Conservation (phyloP, 2,329 filamentous ascomycete species). For the Aspergillus melleus region DNA sequence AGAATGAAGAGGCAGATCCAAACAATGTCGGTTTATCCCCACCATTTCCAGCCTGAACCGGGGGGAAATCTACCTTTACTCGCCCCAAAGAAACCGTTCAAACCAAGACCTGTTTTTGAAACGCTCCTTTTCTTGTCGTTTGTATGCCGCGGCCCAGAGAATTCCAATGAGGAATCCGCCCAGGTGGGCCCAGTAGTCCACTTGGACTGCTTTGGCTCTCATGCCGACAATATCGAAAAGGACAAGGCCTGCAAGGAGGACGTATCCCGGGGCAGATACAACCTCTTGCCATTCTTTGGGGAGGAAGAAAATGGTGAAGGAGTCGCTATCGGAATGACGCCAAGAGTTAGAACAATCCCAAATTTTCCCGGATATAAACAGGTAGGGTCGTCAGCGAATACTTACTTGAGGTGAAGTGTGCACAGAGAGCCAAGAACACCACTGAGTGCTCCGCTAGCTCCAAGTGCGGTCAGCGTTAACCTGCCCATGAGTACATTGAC, state of each 20-base stretch:
- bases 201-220: conserved; percentile 25
- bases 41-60: not conserved
- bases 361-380: not conserved
- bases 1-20: not conserved
- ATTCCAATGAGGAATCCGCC: conserved; percentile 43
- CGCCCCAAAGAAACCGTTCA: conserved; percentile 7
- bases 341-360: not conserved
- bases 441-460: conserved; percentile 52
- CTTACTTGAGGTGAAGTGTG: conserved; percentile 48
- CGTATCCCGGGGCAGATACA: conserved; percentile 43
- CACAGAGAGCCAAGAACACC: conserved; percentile 54
- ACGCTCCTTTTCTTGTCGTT: conserved; percentile 15
- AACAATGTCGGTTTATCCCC: not conserved
- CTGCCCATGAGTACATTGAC: conserved; percentile 45
- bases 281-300: conserved; percentile 40
- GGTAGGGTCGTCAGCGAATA: conserved; percentile 1
- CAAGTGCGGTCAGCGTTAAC: conserved; percentile 50
- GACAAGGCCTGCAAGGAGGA: conserved; percentile 38
- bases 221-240: conserved; percentile 38
- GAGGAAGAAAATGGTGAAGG: conserved; percentile 43
- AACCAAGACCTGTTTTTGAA: conserved; percentile 18
- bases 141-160: conserved; percentile 16
- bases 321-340: conserved; percentile 30
- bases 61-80: not conserved
- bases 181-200: conserved; percentile 44